A percentile compares a stretch with the other conserved stretches of the same genome.
Evolutionary conservation across 495 filamentous ascomycete species (phyloP).

Genomic region (Podospora conica): DNA sequence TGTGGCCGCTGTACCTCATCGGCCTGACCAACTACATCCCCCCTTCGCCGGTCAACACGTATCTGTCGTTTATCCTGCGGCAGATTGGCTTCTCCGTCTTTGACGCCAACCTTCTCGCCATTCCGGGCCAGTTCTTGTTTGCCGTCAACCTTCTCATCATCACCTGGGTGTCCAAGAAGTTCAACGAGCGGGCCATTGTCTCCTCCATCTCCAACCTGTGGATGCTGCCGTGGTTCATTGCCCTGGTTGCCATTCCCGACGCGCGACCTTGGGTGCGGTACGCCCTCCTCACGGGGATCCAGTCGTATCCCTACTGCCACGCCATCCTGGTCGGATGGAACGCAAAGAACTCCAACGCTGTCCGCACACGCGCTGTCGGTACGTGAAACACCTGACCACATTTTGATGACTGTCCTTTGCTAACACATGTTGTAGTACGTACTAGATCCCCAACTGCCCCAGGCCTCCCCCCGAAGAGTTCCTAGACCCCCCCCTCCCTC

Average conservation of each 20-base stretch:
- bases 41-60: slow-evolving; percentile 35
- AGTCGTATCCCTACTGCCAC: slow-evolving; percentile 58
- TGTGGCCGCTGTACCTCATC: slow-evolving; percentile 55
- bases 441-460: too few species aligned
- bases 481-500: too few species aligned
- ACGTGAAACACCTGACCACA: too few species aligned
- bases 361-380: too few species aligned
- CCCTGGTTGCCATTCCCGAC: slow-evolving; percentile 39
- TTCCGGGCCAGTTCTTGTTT: slow-evolving; percentile 44
- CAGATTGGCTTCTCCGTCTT: slow-evolving; percentile 50
- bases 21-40: slow-evolving; percentile 51
- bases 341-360: slow-evolving; percentile 54
- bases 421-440: too few species aligned
- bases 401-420: too few species aligned
- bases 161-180: slow-evolving; percentile 49
- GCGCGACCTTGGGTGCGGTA: slow-evolving; percentile 48
- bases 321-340: slow-evolving; percentile 56
- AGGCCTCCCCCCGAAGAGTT: too few species aligned
- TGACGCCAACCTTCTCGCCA: slow-evolving; percentile 47
- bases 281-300: slow-evolving; percentile 44
- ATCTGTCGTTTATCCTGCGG: slow-evolving; percentile 46
- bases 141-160: slow-evolving; percentile 41
- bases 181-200: slow-evolving; percentile 49
- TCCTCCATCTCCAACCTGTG: slow-evolving; percentile 48
- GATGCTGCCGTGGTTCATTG: slow-evolving; percentile 50